Evolutionary conservation across 2,329 filamentous ascomycete species (phyloP).

Genomic region (Curvularia verruculosa): DNA sequence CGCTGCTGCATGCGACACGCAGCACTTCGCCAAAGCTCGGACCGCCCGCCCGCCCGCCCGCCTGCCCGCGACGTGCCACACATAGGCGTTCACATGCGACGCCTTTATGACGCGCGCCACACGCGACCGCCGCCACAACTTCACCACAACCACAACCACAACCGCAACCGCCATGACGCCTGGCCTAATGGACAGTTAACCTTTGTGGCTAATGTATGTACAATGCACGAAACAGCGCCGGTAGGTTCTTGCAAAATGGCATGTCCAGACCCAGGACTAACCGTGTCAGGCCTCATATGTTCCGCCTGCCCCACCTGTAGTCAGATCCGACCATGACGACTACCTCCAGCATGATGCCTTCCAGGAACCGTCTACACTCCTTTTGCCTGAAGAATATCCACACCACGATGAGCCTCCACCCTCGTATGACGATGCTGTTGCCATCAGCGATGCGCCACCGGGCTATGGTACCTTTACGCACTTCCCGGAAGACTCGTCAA

Average conservation of each 20-base stretch:
- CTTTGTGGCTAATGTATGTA: constrained; percentile 2
- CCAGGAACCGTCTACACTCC: constrained; percentile 15
- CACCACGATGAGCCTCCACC: constrained; percentile 39
- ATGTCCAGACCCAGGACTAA: background rate
- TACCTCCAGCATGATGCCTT: constrained; percentile 9
- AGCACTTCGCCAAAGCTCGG: constrained; percentile 23
- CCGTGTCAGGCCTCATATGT: constrained; percentile 11
- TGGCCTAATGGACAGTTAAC: background rate
- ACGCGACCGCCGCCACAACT: constrained; percentile 13
- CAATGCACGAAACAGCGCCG: constrained; percentile 20
- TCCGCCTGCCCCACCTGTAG: constrained; percentile 19
- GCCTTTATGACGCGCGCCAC: constrained; percentile 19
- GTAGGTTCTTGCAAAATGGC: background rate
- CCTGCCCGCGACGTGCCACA: constrained; percentile 13
- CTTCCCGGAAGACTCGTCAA: constrained; percentile 39
- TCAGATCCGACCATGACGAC: constrained; percentile 11
- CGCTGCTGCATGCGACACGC: constrained; percentile 27
- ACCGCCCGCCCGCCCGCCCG: constrained; percentile 15
- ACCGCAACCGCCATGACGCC: constrained; percentile 9
- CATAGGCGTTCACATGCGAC: constrained; percentile 22
- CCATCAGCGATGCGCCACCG: constrained; percentile 31
- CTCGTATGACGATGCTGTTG: constrained; percentile 43
- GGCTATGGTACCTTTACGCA: constrained; percentile 41
- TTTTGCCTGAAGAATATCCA: background rate
- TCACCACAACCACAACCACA: constrained; percentile 5